phyloP scores from a whole-genome alignment of 1,284 basidiomycete genomes.

The Inonotus hispidus region DNA sequence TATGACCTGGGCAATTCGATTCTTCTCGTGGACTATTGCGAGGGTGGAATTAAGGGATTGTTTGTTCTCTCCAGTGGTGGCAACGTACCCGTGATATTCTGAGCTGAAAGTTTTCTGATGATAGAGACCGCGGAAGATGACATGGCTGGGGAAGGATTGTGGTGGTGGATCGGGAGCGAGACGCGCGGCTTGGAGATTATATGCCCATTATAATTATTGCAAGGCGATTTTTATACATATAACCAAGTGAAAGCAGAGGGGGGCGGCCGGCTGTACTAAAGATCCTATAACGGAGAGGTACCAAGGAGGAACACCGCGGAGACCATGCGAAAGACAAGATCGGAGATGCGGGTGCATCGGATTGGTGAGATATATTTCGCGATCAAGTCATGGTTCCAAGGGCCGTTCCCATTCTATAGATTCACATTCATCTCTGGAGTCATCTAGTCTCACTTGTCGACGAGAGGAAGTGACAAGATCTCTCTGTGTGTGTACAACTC shows the following conservation, averaged over 20 bases:
- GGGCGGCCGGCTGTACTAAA: constrained; percentile 10
- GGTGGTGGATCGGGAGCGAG: background rate
- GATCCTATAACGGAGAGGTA: background rate
- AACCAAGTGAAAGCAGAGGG: background rate
- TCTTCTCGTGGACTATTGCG: constrained; percentile 11
- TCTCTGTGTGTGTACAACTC: too few species aligned
- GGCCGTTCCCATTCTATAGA: background rate
- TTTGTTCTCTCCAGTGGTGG: too few species aligned
- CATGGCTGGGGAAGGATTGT: constrained; percentile 6
- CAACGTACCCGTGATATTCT: constrained; percentile 5
- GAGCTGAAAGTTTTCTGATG: constrained; percentile 6
- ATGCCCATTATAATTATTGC: background rate
- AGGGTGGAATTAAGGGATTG: background rate
- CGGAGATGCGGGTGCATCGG: constrained; percentile 14
- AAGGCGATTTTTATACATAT: constrained; percentile 3
- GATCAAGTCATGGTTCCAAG: background rate
- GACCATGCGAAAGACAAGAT: constrained; percentile 6
- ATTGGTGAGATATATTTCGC: constrained; percentile 1
- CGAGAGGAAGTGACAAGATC: constrained; percentile 1
- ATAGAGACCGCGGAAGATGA: constrained; percentile 8
- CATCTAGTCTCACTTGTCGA: background rate
- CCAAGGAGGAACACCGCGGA: constrained; percentile 8
- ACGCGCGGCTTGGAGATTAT: background rate
- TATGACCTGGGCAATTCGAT: constrained; percentile 10
- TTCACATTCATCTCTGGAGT: background rate